These are phyloP conservation scores for Cyphellophora attinorum DNA, from an alignment of 2,329 filamentous ascomycete genomes.

Conservation along the genomic window DNA sequence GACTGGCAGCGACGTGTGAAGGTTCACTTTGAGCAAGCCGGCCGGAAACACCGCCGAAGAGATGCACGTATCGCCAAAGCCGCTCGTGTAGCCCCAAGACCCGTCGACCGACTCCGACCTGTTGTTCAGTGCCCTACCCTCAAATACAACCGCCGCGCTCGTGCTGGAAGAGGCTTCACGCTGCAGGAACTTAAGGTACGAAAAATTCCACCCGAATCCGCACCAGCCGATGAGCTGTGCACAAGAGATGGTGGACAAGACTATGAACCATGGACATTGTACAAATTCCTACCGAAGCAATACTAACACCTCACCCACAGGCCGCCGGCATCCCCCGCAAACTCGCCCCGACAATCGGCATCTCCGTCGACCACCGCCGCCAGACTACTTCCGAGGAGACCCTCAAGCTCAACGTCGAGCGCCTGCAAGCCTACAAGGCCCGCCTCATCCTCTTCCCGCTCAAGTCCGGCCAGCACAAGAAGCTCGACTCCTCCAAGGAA, in stretches of 20 bases:
- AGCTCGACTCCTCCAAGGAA: conserved; percentile 77
- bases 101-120: conserved; percentile 92
- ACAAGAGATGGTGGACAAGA: conserved; percentile 1
- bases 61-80: conserved; percentile 90
- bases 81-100: conserved; percentile 86
- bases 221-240: too few relatives aligned
- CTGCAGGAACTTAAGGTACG: conserved; percentile 94
- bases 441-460: conserved; percentile 97
- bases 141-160: conserved; percentile 98
- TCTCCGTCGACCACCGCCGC: conserved; percentile 91
- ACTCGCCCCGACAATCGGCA: conserved; percentile 91
- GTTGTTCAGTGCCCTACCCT: conserved; percentile 95
- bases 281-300: conserved; percentile 1
- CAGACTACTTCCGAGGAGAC: conserved; percentile 96
- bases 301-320: conserved; percentile 36
- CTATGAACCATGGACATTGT: not conserved
- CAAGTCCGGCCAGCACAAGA: conserved; percentile 88
- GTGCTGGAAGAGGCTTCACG: conserved; percentile 95
- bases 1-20: conserved; percentile 99
- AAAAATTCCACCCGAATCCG: conserved; percentile 7
- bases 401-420: conserved; percentile 87
- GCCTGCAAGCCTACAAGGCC: conserved; percentile 94
- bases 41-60: conserved; percentile 89
- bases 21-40: conserved; percentile 99
- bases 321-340: conserved; percentile 93